Percentiles rank a stretch among this genome's conserved stretches.
These are phyloP conservation scores for Ceratobasidium papillatum DNA, from an alignment of 1,284 basidiomycete genomes.

Conservation along the genomic window DNA sequence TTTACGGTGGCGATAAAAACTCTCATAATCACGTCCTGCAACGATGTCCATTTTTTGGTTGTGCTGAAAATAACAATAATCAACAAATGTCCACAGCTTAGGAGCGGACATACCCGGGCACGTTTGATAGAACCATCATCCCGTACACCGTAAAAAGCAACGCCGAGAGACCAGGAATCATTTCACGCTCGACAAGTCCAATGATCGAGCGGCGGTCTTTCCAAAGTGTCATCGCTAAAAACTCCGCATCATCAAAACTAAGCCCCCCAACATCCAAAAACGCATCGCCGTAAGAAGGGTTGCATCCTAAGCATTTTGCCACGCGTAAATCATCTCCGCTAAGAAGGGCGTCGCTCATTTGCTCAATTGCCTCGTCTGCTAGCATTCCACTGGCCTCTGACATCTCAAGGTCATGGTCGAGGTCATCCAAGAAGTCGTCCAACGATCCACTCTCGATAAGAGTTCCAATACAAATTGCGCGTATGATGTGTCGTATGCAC, in stretches of 20 bases:
- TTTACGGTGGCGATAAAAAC: background rate
- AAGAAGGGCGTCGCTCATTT: background rate
- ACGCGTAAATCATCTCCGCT: background rate
- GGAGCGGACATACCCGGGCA: background rate
- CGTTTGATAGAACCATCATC: slow-evolving; percentile 5
- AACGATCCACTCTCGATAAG: background rate
- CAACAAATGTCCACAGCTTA: too few species aligned
- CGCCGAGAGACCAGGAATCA: slow-evolving; percentile 1
- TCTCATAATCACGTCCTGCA: slow-evolving; percentile 9
- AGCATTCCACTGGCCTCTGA: background rate
- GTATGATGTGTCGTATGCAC: background rate
- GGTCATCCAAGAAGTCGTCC: background rate
- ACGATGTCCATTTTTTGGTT: background rate
- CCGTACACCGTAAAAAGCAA: slow-evolving; percentile 1
- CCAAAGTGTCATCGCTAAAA: slow-evolving; percentile 13
- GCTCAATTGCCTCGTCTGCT: background rate
- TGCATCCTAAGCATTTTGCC: background rate
- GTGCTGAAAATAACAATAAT: background rate
- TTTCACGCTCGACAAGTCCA: background rate
- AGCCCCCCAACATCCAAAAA: slow-evolving; percentile 5
- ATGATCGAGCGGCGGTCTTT: background rate
- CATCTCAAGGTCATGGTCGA: background rate
- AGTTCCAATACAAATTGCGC: slow-evolving; percentile 15
- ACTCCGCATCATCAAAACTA: background rate
- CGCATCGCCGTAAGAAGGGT: background rate